Conservation (phyloP, 176 grass and related monocot genomes). For the Bolboschoenus planiculmis region DNA sequence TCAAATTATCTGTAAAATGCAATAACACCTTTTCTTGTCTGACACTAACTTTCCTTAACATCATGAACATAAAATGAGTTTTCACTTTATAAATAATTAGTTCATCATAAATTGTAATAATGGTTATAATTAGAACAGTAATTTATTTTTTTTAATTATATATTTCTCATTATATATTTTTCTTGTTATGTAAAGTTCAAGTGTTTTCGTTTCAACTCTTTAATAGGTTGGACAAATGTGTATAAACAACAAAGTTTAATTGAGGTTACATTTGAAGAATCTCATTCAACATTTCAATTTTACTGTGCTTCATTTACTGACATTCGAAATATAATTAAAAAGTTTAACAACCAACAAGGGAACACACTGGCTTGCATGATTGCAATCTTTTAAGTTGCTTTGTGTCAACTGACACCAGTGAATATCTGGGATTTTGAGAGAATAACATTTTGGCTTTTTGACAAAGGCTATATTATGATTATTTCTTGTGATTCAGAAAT, state of each 20-base stretch:
- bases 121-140: neutral
- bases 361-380: neutral
- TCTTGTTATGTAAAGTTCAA: neutral
- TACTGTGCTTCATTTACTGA: neutral
- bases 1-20: neutral
- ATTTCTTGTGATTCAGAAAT: constrained; percentile 48
- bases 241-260: neutral
- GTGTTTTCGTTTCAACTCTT: neutral
- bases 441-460: constrained; percentile 21
- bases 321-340: neutral
- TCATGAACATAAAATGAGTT: neutral
- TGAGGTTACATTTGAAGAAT: neutral
- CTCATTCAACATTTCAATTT: neutral
- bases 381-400: neutral
- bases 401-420: neutral
- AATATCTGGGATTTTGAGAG: neutral
- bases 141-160: neutral
- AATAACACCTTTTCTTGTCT: neutral
- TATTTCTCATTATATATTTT: neutral
- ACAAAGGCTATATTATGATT: neutral
- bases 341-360: neutral
- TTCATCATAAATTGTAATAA: neutral
- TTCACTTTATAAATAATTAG: neutral
- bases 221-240: neutral
- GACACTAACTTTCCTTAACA: neutral